Evolutionary conservation across 1,284 basidiomycete genomes (phyloP), one percentile per base, ranked within the genome.

Genomic region (Leccinum solheimii): DNA sequence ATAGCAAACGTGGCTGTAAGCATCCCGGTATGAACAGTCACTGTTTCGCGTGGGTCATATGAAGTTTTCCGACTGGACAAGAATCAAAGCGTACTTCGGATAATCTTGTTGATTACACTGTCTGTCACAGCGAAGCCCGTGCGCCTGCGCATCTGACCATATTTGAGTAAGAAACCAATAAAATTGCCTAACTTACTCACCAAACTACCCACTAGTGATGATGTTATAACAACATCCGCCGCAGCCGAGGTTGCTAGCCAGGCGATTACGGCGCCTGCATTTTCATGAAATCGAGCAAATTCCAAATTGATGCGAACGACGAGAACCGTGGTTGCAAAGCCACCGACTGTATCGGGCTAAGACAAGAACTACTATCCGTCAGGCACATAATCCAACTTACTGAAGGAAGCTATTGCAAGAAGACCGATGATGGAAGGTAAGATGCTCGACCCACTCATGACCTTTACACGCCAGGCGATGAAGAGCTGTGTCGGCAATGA

Each of bases 401-500:
- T 73, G 3, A 79, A 65, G 5, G 81, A 79, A 9, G 75, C 66
- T 0, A 81, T 5, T 1, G 79, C 70, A 7, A 84, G 69, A 5
- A 77, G 55, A 21, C 64, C 53, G 21, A 84, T 76, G 52, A 82
- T 23, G 3, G 61, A 55, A 1, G 80, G 72, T 6, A 83, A 65
- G 62, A 77, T 68, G 11, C 61, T 73, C 0, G 77, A 79, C 59
- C 77, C 79, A 5, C 77, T 82, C 58, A 85, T 73, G 32, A 77
- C 66, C 56, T 66, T 73, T 50, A 84, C 80, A 40, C 83, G 75
- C 80, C 81, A 84, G 0, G 81, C 81, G 38, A 83, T 81, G 71
- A 84, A 85, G 7, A 81, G 57, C 64, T 85, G 83, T 1, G 83
- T 82, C 0, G 83, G 81, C 0, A 78, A 79, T 4, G 83, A 83